phyloP scores from a whole-genome alignment of 345 rosid species.

The Eucalyptus polyanthemos region DNA sequence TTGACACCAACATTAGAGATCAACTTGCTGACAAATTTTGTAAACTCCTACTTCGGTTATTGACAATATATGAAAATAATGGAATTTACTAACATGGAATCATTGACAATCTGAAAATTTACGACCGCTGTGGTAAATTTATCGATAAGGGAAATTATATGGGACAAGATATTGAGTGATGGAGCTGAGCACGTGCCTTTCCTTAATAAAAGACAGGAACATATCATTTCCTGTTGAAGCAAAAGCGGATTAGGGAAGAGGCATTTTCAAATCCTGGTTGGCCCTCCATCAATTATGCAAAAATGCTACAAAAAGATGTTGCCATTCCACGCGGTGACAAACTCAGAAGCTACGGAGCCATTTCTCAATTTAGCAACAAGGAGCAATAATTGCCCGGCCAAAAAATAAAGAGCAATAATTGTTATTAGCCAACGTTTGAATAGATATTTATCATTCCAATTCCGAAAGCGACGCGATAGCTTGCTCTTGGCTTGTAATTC shows the following conservation, averaged over 20 bases:
- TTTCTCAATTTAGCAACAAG: background rate
- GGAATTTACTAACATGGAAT: background rate
- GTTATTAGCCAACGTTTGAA: background rate
- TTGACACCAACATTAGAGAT: background rate
- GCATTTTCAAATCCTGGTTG: background rate
- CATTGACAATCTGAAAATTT: background rate
- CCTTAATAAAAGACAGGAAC: background rate
- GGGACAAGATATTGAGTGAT: background rate
- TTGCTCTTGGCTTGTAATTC: background rate
- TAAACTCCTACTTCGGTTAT: background rate
- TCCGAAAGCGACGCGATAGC: background rate
- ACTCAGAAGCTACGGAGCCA: background rate
- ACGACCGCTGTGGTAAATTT: fast-evolving
- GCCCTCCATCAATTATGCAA: background rate
- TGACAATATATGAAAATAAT: background rate
- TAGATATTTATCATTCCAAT: background rate
- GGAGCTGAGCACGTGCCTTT: background rate
- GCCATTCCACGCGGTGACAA: background rate
- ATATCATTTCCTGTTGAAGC: background rate
- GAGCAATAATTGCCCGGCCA: background rate
- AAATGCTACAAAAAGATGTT: background rate
- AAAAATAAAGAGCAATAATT: background rate
- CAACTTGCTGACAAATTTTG: background rate
- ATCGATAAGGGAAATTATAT: background rate
- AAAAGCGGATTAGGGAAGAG: background rate